Base-by-base conservation (phyloP, 2,329 filamentous ascomycete species). In the Colletotrichum musae region DNA sequence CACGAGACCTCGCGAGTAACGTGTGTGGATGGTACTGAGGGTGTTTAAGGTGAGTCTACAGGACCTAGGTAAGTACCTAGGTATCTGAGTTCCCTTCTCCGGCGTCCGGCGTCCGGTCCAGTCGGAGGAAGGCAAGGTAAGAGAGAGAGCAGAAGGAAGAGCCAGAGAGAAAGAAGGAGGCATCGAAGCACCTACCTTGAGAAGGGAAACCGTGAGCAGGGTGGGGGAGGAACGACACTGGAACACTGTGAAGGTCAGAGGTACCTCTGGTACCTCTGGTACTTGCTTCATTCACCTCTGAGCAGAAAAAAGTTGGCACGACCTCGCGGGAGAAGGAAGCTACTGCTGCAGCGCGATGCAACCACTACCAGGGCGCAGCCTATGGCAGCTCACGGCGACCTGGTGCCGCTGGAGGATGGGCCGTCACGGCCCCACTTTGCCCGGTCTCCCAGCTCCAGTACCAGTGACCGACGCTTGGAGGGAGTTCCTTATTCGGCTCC, bases 331-430 rank as follows among this genome's bases (percentile, higher is more conserved):
- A 66, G 50, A 66, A 48, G 66, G 56, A 56, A 61, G 60, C 51
- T 53, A 61, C 51, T 45, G 56, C 66, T 60, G 66, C 56, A 60
- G 66, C 48, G 16, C 50, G 62, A 69, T 70, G 67, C 67, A 70
- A 67, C 62, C 67, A 70, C 51, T 67, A 51, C 57, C 39, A 26
- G 51, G 12, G 2, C 26, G 13, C 51, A 48, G 57, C 67, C 67
- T 61, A 70, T 70, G 51, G 48, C 24, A 51, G 26, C 28, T 21
- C 32, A 50, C 12, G 9, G 15, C 51, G 39, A 32, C 39, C n/a
- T 41, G 53, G 53, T 52, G 45, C 62, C 47, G 24, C 32, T 53
- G 41, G 48, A 50, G 54, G 66, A 24, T 26, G 56, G 39, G 24
- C 12, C 15, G 43, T 21, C 16, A 39, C 51, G 51, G 62, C 50